A percentile compares a stretch with the other conserved stretches of the same genome.
Conservation (phyloP, 148 eudicot species). For the Persicaria maculosa region DNA sequence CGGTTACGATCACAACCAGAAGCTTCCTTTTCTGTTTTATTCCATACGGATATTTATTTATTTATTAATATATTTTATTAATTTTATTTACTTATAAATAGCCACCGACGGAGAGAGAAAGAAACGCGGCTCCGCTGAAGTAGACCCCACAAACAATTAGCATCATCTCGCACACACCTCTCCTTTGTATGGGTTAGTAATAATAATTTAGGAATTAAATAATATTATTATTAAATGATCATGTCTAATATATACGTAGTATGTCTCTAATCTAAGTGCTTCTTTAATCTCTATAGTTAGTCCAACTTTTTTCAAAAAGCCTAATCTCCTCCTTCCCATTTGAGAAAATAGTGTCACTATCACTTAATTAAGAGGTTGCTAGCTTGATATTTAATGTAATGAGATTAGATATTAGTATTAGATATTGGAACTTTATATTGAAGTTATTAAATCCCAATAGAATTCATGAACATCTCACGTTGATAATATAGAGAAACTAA, state of each 20-base stretch:
- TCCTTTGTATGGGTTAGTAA: not conserved
- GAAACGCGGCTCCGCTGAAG: not conserved
- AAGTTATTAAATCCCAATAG: too few relatives aligned
- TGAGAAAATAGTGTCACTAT: not conserved
- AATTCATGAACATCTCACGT: too few relatives aligned
- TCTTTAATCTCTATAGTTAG: not conserved
- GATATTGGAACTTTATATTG: too few relatives aligned
- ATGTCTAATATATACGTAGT: not conserved
- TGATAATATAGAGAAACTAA: too few relatives aligned
- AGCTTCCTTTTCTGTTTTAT: slow-evolving; percentile 7
- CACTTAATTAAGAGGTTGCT: too few relatives aligned
- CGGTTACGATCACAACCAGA: not conserved
- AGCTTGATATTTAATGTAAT: too few relatives aligned
- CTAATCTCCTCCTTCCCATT: not conserved
- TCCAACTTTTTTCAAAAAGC: not conserved
- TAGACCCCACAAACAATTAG: slow-evolving; percentile 8
- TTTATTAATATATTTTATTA: not conserved
- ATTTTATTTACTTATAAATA: not conserved
- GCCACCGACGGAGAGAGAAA: slow-evolving; percentile 11
- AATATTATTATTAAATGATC: not conserved
- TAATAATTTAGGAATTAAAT: not conserved
- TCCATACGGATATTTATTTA: not conserved
- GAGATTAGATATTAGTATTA: too few relatives aligned
- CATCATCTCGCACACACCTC: slow-evolving; percentile 2
- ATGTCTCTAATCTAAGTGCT: not conserved